Evolutionary conservation across 805 yeast species (phyloP).

Genomic region (Spathaspora sp.): DNA sequence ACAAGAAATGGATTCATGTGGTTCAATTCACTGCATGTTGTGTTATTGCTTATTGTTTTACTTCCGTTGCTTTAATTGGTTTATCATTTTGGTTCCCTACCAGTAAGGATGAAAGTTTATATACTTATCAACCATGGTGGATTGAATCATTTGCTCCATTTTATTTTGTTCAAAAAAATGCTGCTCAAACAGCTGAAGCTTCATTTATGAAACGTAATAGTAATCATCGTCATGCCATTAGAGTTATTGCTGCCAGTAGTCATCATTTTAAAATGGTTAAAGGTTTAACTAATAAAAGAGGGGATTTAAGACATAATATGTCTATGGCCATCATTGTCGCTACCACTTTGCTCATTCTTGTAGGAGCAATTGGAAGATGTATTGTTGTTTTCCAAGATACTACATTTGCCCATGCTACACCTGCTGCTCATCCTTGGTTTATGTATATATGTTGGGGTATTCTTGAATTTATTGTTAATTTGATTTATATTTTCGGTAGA

Average conservation of each 20-base stretch:
- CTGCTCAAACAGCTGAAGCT: slow-evolving; percentile 46
- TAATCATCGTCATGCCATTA: slow-evolving; percentile 46
- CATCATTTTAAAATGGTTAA: slow-evolving; percentile 34
- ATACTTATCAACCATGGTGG: slow-evolving; percentile 78
- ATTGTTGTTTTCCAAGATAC: slow-evolving; percentile 19
- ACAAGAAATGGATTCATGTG: slow-evolving; percentile 18
- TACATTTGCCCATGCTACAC: slow-evolving; percentile 11
- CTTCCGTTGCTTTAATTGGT: slow-evolving; percentile 47
- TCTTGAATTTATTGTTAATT: slow-evolving; percentile 55
- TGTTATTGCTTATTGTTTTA: slow-evolving; percentile 43
- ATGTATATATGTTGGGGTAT: slow-evolving; percentile 71
- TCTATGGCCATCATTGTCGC: slow-evolving; percentile 46
- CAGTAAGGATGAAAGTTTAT: slow-evolving; percentile 42
- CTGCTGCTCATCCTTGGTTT: slow-evolving; percentile 46
- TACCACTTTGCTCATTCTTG: slow-evolving; percentile 48
- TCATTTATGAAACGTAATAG: slow-evolving; percentile 47
- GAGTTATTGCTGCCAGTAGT: slow-evolving; percentile 61
- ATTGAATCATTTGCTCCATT: slow-evolving; percentile 57
- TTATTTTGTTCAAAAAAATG: slow-evolving; percentile 57
- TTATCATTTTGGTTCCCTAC: slow-evolving; percentile 58
- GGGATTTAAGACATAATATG: slow-evolving; percentile 46
- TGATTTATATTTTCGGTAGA: slow-evolving; percentile 58
- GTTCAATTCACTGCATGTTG: slow-evolving; percentile 28
- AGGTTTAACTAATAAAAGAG: slow-evolving; percentile 38
- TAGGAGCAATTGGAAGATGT: slow-evolving; percentile 49